These are phyloP conservation scores for Suillus weaverae DNA, from an alignment of 768 basidiomycete species.

Conservation along the genomic window DNA sequence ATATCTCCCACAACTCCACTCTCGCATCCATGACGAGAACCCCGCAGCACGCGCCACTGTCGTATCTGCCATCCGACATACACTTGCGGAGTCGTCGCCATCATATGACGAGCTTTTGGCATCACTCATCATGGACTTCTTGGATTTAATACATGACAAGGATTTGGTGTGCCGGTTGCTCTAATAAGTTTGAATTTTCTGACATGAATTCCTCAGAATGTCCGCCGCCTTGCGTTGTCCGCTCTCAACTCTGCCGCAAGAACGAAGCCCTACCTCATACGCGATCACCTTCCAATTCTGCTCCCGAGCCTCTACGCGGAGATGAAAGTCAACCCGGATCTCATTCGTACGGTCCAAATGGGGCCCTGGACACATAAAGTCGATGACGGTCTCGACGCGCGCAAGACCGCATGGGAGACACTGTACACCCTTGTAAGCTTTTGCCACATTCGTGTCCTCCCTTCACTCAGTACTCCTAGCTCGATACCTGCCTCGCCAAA, in stretches of 20 bases:
- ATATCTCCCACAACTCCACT: slow-evolving; percentile 92
- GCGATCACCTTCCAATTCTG: slow-evolving; percentile 75
- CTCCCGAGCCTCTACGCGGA: slow-evolving; percentile 86
- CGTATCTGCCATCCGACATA: slow-evolving; percentile 87
- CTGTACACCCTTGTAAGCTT: slow-evolving; percentile 88
- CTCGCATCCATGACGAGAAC: slow-evolving; percentile 65
- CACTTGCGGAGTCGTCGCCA: slow-evolving; percentile 82
- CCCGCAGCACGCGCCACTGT: slow-evolving; percentile 83
- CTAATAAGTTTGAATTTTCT: background rate
- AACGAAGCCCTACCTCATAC: slow-evolving; percentile 89
- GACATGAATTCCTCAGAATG: slow-evolving; percentile 54
- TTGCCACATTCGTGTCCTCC: background rate
- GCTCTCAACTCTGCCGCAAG: slow-evolving; percentile 94
- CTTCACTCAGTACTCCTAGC: slow-evolving; percentile 40
- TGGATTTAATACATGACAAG: slow-evolving; percentile 84
- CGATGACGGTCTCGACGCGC: slow-evolving; percentile 93
- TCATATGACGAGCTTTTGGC: slow-evolving; percentile 91
- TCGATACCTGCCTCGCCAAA: slow-evolving; percentile 87
- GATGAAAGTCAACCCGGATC: slow-evolving; percentile 72
- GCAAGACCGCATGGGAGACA: slow-evolving; percentile 97
- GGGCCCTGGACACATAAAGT: slow-evolving; percentile 97
- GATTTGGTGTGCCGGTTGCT: slow-evolving; percentile 64
- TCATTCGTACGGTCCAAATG: slow-evolving; percentile 93
- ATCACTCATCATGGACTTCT: slow-evolving; percentile 86
- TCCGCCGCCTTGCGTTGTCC: slow-evolving; percentile 86